A percentile compares a stretch with the other conserved stretches of the same genome.
Conservation (phyloP, 2,329 filamentous ascomycete species). For the Stachybotrys chartarum region DNA sequence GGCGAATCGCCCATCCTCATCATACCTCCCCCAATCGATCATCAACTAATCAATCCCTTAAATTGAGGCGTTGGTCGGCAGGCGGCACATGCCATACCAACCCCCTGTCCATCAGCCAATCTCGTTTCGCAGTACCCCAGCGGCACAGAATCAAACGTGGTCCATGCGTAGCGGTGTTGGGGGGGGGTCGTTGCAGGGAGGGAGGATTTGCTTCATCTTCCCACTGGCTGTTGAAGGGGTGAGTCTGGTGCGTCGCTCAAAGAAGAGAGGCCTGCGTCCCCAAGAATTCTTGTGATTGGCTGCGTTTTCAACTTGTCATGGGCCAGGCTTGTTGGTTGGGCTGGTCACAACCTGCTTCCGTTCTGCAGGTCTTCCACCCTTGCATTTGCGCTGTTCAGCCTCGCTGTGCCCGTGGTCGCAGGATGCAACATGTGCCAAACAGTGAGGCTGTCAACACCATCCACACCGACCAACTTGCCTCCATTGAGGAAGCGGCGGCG, state of each 20-base stretch:
- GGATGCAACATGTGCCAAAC: conserved; percentile 2
- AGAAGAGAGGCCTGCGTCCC: background rate
- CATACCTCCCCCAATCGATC: background rate
- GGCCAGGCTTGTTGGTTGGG: background rate
- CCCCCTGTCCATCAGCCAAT: background rate
- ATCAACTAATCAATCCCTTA: background rate
- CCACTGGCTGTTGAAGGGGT: background rate
- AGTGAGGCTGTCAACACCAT: conserved; percentile 9
- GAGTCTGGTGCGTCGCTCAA: background rate
- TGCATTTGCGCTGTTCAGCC: background rate
- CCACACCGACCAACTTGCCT: background rate
- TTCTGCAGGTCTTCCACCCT: background rate
- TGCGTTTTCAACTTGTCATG: background rate
- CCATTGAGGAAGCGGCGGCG: background rate
- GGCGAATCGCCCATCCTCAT: background rate
- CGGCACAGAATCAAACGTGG: background rate
- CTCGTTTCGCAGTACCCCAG: background rate
- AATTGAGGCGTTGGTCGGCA: background rate
- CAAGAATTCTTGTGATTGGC: background rate
- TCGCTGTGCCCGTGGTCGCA: background rate
- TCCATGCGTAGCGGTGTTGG: background rate
- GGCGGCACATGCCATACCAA: background rate
- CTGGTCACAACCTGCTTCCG: background rate
- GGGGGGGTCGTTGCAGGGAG: background rate
- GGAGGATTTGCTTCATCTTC: background rate